Conservation (phyloP, 495 filamentous ascomycete genomes). For the Chaetomium tenue region DNA sequence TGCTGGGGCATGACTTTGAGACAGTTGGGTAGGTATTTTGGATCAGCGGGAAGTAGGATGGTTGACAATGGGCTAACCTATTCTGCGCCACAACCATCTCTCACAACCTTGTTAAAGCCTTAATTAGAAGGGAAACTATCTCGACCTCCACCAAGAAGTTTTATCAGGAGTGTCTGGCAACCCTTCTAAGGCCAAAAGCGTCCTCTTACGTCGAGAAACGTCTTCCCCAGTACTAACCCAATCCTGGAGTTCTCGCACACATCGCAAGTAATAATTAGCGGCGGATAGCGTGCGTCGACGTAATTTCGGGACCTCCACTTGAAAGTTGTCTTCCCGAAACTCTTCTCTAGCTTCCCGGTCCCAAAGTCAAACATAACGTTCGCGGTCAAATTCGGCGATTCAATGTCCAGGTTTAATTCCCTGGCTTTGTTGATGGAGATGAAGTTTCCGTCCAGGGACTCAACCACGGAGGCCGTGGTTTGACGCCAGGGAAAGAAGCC, state of each 20-base stretch:
- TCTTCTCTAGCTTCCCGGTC: neutral
- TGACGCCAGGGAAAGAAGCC: neutral
- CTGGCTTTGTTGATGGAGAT: neutral
- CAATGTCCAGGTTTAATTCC: neutral
- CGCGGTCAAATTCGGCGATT: neutral
- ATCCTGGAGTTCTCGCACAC: conserved; percentile 1
- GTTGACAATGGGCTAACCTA: too few species aligned
- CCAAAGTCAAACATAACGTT: neutral
- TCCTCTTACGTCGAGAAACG: neutral
- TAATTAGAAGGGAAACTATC: too few species aligned
- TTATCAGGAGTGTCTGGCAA: too few species aligned
- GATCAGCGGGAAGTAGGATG: too few species aligned
- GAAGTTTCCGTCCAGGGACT: neutral
- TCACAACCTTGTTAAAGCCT: too few species aligned
- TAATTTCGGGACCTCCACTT: neutral
- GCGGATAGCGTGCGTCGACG: neutral
- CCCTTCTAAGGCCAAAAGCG: neutral
- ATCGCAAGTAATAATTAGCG: neutral
- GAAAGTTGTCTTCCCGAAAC: neutral
- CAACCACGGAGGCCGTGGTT: neutral
- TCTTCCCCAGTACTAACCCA: neutral
- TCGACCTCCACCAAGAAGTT: too few species aligned
- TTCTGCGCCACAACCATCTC: too few species aligned
- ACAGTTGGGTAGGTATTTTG: too few species aligned
- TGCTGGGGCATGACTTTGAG: too few species aligned